Evolutionary conservation across 2,329 filamentous ascomycete genomes (phyloP).

Genomic region (Trichoderma atroviride): DNA sequence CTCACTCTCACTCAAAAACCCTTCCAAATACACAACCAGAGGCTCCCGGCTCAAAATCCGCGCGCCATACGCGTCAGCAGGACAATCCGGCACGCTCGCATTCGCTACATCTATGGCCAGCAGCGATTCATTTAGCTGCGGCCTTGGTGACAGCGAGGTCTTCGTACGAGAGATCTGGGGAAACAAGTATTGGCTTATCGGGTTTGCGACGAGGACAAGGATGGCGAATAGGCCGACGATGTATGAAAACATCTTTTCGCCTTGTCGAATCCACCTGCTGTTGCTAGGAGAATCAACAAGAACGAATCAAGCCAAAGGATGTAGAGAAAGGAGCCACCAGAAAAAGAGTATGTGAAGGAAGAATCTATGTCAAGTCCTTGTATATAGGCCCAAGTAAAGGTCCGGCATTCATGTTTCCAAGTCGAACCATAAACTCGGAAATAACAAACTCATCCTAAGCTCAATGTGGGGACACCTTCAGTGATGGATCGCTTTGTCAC

Average conservation of each 20-base stretch:
- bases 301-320: rapidly evolving
- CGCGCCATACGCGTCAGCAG: slow-evolving; percentile 48
- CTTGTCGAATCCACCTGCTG: not conserved
- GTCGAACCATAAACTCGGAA: not conserved
- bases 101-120: slow-evolving; percentile 51
- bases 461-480: slow-evolving; percentile 11
- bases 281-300: not conserved
- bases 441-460: not conserved
- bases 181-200: slow-evolving; percentile 45
- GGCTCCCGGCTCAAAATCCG: slow-evolving; percentile 54
- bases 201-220: slow-evolving; percentile 49
- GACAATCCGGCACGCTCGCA: slow-evolving; percentile 43
- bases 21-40: slow-evolving; percentile 57
- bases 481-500: slow-evolving; percentile 6
- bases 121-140: slow-evolving; percentile 54
- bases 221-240: slow-evolving; percentile 47
- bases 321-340: not conserved
- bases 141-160: slow-evolving; percentile 43
- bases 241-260: slow-evolving; percentile 48
- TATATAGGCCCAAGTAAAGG: not conserved
- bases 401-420: not conserved
- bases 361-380: not conserved
- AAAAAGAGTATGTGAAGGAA: too few species aligned
- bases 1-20: slow-evolving; percentile 52
- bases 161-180: slow-evolving; percentile 29